Percentiles rank a stretch among this genome's conserved stretches.
Evolutionary conservation across 768 basidiomycete genomes (phyloP).

Genomic region (Boletellus sp.): DNA sequence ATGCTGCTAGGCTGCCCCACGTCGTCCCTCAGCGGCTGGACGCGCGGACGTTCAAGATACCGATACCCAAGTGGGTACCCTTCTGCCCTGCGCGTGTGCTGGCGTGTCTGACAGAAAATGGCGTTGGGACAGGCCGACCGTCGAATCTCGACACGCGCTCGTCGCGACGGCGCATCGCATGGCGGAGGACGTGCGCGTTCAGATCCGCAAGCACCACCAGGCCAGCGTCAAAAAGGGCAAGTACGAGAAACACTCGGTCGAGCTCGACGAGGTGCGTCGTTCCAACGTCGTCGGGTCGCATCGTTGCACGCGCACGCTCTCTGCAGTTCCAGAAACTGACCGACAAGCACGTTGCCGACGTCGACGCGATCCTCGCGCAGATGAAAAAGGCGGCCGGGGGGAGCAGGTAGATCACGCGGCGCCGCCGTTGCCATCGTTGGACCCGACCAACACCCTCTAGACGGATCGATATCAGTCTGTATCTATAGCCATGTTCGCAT

Average conservation of each 20-base stretch:
- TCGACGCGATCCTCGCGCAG: slow-evolving; percentile 61
- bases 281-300: no score
- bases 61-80: slow-evolving; percentile 66
- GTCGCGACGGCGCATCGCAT: slow-evolving; percentile 54
- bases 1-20: slow-evolving; percentile 69
- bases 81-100: not conserved
- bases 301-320: not conserved
- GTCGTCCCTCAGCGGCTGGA: slow-evolving; percentile 72
- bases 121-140: slow-evolving; percentile 57
- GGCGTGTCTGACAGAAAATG: not conserved
- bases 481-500: no score
- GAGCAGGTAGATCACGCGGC: slow-evolving; percentile 11
- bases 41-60: slow-evolving; percentile 68
- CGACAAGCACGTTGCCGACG: slow-evolving; percentile 57
- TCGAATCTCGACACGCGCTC: slow-evolving; percentile 62
- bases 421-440: no score
- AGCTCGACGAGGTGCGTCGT: slow-evolving; percentile 60
- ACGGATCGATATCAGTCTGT: no score
- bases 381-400: slow-evolving; percentile 54
- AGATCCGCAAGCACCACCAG: slow-evolving; percentile 70
- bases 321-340: slow-evolving; percentile 78
- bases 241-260: slow-evolving; percentile 64
- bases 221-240: slow-evolving; percentile 65
- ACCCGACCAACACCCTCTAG: no score
- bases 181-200: slow-evolving; percentile 72